Evolutionary conservation across 164 flowering plant species (phyloP).

Genomic region (Piper betle): DNA sequence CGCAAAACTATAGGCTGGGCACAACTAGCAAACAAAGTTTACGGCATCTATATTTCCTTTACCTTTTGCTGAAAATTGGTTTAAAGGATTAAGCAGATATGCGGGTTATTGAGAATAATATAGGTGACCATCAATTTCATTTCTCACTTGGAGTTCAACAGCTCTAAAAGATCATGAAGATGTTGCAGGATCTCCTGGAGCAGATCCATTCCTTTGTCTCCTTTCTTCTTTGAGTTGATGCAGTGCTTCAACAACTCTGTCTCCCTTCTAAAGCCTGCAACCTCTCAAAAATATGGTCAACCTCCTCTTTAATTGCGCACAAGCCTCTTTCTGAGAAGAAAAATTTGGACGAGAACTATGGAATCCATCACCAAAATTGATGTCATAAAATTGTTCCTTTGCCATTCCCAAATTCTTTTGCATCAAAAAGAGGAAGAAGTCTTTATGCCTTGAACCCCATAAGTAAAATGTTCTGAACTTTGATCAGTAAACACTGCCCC

Average conservation of each 20-base stretch:
- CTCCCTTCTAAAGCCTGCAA: slow-evolving; percentile 81
- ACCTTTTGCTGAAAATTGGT: too few species aligned
- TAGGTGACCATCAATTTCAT: slow-evolving; percentile 20
- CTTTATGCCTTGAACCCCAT: slow-evolving; percentile 40
- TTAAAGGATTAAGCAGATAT: too few species aligned
- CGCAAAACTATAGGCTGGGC: too few species aligned
- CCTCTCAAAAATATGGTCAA: slow-evolving; percentile 77
- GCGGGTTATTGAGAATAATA: slow-evolving; percentile 7
- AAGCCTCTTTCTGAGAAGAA: slow-evolving; percentile 19
- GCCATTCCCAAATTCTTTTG: slow-evolving; percentile 32
- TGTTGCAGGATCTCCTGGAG: slow-evolving; percentile 83
- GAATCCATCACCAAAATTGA: slow-evolving; percentile 17
- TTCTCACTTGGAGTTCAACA: slow-evolving; percentile 59
- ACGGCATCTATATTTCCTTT: too few species aligned
- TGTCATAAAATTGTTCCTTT: slow-evolving; percentile 19
- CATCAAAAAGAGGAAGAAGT: slow-evolving; percentile 76
- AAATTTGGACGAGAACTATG: slow-evolving; percentile 15
- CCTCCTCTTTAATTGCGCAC: slow-evolving; percentile 64
- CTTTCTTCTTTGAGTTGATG: slow-evolving; percentile 68
- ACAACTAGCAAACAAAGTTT: too few species aligned
- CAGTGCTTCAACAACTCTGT: slow-evolving; percentile 77
- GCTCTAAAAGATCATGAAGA: slow-evolving; percentile 62
- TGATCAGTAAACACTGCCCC: slow-evolving; percentile 16
- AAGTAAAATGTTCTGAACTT: slow-evolving; percentile 6
- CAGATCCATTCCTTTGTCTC: slow-evolving; percentile 78